Evolutionary conservation across 1,284 basidiomycete species (phyloP).

Genomic region (Phylloboletellus chloephorus): DNA sequence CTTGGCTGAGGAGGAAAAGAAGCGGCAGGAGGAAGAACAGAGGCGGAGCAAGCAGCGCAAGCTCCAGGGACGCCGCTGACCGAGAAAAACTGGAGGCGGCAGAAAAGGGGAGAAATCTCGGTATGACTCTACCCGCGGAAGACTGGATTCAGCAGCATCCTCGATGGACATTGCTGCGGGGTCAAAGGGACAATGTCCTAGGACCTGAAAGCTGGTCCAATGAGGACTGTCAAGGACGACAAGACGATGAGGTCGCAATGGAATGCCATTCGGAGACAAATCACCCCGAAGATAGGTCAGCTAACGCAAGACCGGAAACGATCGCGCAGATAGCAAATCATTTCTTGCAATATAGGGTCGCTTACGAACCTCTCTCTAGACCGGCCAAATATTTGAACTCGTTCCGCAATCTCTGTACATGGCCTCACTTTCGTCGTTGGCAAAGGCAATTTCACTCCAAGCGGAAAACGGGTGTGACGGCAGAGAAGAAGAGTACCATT

Average conservation of each 20-base stretch:
- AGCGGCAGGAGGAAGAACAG: slow-evolving; percentile 33
- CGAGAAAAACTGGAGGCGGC: slow-evolving; percentile 29
- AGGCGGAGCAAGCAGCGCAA: slow-evolving; percentile 40
- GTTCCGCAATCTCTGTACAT: slow-evolving; percentile 54
- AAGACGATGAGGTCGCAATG: slow-evolving; percentile 50
- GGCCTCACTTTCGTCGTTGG: slow-evolving; percentile 80
- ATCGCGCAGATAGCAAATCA: slow-evolving; percentile 69
- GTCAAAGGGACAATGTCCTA: slow-evolving; percentile 29
- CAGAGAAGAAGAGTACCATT: slow-evolving; percentile 78
- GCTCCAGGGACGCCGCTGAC: slow-evolving; percentile 29
- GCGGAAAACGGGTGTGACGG: slow-evolving; percentile 93
- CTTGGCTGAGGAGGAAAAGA: slow-evolving; percentile 29
- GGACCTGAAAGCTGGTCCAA: slow-evolving; percentile 70
- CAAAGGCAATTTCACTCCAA: slow-evolving; percentile 87
- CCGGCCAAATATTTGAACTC: slow-evolving; percentile 57
- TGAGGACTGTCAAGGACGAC: slow-evolving; percentile 68
- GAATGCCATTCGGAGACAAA: slow-evolving; percentile 70
- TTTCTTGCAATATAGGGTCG: slow-evolving; percentile 4
- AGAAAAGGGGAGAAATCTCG: slow-evolving; percentile 35
- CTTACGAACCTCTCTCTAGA: slow-evolving; percentile 39
- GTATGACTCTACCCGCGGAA: slow-evolving; percentile 49
- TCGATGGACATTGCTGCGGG: slow-evolving; percentile 19
- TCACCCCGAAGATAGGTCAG: slow-evolving; percentile 90
- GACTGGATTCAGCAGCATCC: slow-evolving; percentile 54
- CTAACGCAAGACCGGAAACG: slow-evolving; percentile 75